Evolutionary conservation across 495 filamentous ascomycete genomes (phyloP).

Genomic region (Trichocladium uniseriatum): DNA sequence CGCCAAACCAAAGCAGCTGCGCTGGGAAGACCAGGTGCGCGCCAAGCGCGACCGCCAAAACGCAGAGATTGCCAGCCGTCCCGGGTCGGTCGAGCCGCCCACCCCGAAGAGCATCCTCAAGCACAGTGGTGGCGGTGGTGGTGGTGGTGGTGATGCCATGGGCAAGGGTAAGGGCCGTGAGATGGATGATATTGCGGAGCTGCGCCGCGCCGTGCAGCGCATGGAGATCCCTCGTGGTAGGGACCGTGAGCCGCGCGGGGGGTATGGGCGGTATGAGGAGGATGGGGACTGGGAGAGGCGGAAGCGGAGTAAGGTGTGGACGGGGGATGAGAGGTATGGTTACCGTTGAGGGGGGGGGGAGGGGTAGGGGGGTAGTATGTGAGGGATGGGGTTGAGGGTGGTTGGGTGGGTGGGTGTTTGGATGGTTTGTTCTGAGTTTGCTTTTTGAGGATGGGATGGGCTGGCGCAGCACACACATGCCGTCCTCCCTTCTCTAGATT

Average conservation of each 20-base stretch:
- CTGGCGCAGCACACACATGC: background rate
- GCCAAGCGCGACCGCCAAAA: conserved; percentile 21
- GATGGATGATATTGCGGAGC: conserved; percentile 14
- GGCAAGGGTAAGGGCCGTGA: conserved; percentile 9
- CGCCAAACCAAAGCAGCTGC: conserved; percentile 24
- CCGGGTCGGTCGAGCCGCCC: background rate
- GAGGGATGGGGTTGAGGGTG: background rate
- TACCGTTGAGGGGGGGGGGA: conserved; percentile 1
- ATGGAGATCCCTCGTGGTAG: conserved; percentile 15
- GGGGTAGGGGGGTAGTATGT: background rate
- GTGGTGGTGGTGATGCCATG: background rate
- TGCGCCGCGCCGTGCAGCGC: conserved; percentile 20
- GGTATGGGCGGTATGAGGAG: background rate
- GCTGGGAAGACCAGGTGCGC: conserved; percentile 27
- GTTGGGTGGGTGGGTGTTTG: too few species aligned
- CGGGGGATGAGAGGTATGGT: conserved; percentile 11
- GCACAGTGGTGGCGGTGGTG: background rate
- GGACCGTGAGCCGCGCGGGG: conserved; percentile 2
- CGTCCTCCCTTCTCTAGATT: background rate
- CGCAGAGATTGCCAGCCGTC: conserved; percentile 30
- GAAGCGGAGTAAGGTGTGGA: conserved; percentile 14
- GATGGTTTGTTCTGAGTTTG: too few species aligned
- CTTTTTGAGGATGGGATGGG: background rate
- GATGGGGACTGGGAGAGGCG: conserved; percentile 1
- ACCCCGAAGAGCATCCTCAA: conserved; percentile 29